Conservation (phyloP, 2,329 filamentous ascomycete genomes). For the Zymoseptoria passerinii region DNA sequence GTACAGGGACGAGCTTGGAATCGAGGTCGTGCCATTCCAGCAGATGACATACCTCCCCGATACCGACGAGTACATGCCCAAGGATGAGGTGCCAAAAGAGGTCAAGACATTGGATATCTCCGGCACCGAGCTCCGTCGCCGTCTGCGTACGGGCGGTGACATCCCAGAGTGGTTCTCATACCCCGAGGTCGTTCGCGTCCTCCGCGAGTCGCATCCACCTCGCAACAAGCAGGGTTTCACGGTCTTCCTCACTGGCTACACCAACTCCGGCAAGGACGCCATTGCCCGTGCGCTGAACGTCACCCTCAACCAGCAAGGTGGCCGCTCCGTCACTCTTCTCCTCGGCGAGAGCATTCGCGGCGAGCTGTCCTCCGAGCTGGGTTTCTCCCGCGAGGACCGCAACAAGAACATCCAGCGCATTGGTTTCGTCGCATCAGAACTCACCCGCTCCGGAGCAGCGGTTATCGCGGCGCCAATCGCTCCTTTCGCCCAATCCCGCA, state of each 20-base stretch:
- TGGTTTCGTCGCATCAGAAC: constrained; percentile 88
- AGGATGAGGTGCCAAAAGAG: constrained; percentile 78
- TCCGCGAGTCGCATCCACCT: constrained; percentile 91
- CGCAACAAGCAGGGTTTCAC: constrained; percentile 93
- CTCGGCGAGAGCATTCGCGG: constrained; percentile 90
- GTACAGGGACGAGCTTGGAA: constrained; percentile 92
- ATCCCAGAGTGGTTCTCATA: constrained; percentile 99
- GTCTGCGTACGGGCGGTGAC: constrained; percentile 81
- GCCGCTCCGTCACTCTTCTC: constrained; percentile 85
- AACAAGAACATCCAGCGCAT: constrained; percentile 94
- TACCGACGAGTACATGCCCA: constrained; percentile 88
- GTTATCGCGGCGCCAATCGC: constrained; percentile 96
- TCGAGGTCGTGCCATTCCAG: constrained; percentile 98
- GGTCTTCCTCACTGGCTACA: constrained; percentile 93
- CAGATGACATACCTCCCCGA: constrained; percentile 99
- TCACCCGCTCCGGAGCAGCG: constrained; percentile 84
- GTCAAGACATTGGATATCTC: constrained; percentile 61
- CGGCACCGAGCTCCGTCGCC: constrained; percentile 72
- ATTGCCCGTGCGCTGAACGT: constrained; percentile 92
- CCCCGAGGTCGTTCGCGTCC: constrained; percentile 92
- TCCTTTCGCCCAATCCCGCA: constrained; percentile 72
- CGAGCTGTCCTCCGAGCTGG: constrained; percentile 89
- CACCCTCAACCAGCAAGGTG: constrained; percentile 95
- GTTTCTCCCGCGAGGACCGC: constrained; percentile 88
- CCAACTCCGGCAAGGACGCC: constrained; percentile 94